phyloP scores from a whole-genome alignment of 208 protist genomes.

The Perkinsela sp. region DNA sequence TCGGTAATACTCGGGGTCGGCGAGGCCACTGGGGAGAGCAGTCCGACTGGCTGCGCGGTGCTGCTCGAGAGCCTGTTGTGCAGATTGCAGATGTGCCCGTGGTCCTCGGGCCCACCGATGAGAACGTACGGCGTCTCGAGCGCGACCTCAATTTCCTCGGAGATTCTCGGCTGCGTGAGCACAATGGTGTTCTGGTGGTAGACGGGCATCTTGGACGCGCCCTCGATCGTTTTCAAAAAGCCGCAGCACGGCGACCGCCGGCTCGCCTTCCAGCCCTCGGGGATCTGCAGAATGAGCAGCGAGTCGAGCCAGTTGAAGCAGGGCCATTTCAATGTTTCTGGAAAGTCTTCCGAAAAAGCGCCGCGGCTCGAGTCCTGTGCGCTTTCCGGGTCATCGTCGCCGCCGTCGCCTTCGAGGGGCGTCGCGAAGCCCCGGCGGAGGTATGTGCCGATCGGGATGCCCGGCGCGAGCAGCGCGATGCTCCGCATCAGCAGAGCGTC shows the following conservation, averaged over 20 bases:
- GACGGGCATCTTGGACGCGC: neutral
- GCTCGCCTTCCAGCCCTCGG: no score
- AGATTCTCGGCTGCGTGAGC: neutral
- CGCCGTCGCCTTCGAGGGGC: no score
- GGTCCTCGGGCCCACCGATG: neutral
- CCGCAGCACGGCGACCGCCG: no score
- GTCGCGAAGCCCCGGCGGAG: neutral
- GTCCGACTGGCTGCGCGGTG: no score
- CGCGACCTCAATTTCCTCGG: neutral
- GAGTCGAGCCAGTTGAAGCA: no score
- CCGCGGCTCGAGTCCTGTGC: no score
- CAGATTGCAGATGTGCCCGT: neutral
- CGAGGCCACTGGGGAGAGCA: neutral
- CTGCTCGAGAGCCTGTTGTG: neutral
- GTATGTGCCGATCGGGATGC: neutral
- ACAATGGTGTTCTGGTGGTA: neutral
- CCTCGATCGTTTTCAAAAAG: no score
- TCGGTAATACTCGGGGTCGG: neutral
- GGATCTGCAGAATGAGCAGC: no score
- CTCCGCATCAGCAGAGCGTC: neutral
- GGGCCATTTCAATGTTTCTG: no score
- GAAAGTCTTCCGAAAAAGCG: no score
- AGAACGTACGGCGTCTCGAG: neutral
- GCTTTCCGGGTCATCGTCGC: no score
- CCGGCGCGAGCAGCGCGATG: neutral